Evolutionary conservation across 2,329 filamentous ascomycete species (phyloP).

Genomic region (Exophiala oligosperma): DNA sequence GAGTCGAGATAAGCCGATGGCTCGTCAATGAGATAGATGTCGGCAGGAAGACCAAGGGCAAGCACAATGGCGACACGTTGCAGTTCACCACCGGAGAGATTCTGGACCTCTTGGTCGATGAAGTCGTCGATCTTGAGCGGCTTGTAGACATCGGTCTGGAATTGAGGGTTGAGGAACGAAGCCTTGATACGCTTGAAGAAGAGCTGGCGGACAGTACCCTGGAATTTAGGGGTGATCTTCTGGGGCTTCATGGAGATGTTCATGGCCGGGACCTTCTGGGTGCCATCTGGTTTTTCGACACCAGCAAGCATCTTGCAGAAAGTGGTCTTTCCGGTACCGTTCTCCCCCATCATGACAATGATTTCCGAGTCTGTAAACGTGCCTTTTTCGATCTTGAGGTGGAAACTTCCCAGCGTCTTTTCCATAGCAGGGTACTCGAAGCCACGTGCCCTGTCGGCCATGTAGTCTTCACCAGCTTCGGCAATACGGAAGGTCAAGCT

Average conservation of each 20-base stretch:
- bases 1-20: conserved; percentile 97
- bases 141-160: conserved; percentile 99
- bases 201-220: conserved; percentile 92
- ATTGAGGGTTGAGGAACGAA: conserved; percentile 92
- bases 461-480: conserved; percentile 84
- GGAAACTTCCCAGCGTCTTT: conserved; percentile 89
- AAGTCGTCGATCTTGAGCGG: conserved; percentile 99
- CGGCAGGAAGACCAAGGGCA: conserved; percentile 90
- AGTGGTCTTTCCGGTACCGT: conserved; percentile 98
- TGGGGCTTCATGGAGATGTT: conserved; percentile 99
- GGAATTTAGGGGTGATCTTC: conserved; percentile 98
- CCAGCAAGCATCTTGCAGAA: conserved; percentile 97
- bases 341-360: conserved; percentile 99
- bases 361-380: conserved; percentile 98
- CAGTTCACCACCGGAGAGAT: conserved; percentile 97
- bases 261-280: conserved; percentile 80
- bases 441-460: conserved; percentile 77
- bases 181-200: conserved; percentile 99
- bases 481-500: conserved; percentile 93
- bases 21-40: conserved; percentile 98
- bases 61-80: conserved; percentile 98
- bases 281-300: conserved; percentile 84
- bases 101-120: conserved; percentile 99
- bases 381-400: conserved; percentile 76
- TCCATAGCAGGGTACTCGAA: conserved; percentile 89